A percentile compares a stretch with the other conserved stretches of the same genome.
These are phyloP conservation scores for Rhodotorula sp. DNA, from an alignment of 1,284 basidiomycete genomes.

Conservation along the genomic window DNA sequence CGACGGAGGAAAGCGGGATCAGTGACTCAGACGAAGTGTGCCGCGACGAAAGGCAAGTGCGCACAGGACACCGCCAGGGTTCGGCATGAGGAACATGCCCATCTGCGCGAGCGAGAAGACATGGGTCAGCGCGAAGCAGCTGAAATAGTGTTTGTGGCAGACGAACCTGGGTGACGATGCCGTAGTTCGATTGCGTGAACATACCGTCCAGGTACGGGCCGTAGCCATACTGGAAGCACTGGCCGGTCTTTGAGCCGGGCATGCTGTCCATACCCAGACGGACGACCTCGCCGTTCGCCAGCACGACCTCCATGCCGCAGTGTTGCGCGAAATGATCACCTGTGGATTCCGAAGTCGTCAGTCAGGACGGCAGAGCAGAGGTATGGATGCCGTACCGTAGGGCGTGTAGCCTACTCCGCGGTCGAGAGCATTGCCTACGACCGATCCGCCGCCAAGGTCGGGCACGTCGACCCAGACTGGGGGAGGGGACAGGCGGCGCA, in stretches of 20 bases:
- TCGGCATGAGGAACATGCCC: conserved; percentile 44
- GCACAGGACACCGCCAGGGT: conserved; percentile 37
- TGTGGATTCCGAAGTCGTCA: too few species aligned
- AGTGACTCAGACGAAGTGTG: too few species aligned
- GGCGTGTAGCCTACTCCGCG: conserved; percentile 40
- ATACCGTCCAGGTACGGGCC: conserved; percentile 45
- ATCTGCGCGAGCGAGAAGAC: neutral
- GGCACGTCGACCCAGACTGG: conserved; percentile 37
- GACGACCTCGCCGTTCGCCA: conserved; percentile 44
- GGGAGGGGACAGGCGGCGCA: neutral
- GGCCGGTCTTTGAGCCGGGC: conserved; percentile 39
- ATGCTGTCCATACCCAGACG: conserved; percentile 43
- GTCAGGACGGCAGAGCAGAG: too few species aligned
- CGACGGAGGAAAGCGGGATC: too few species aligned
- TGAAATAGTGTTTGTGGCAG: too few species aligned
- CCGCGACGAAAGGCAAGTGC: neutral
- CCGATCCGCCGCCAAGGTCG: conserved; percentile 38
- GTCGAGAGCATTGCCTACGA: conserved; percentile 42
- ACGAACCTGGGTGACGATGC: conserved; percentile 18
- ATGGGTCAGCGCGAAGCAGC: too few species aligned
- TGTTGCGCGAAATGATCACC: conserved; percentile 38
- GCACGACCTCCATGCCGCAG: conserved; percentile 44
- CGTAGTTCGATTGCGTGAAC: conserved; percentile 42
- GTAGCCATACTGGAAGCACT: conserved; percentile 40
- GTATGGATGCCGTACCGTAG: conserved; percentile 1